Evolutionary conservation across 2,329 filamentous ascomycete species (phyloP).

Genomic region (Blastomyces gilchristii): DNA sequence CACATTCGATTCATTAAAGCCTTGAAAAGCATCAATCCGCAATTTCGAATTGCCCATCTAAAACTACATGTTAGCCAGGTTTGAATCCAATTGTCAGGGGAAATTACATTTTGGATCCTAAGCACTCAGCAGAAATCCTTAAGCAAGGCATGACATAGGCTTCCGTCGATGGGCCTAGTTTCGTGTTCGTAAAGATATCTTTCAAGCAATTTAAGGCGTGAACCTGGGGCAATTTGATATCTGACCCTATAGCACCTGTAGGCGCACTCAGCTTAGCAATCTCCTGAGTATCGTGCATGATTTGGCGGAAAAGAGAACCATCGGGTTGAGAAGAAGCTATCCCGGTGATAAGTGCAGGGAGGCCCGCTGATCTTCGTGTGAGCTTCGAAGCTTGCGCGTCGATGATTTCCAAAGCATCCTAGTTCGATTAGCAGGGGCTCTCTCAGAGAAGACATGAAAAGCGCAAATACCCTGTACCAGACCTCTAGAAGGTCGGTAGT

Average conservation of each 20-base stretch:
- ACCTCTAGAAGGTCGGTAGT: conserved; percentile 44
- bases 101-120: conserved; percentile 64
- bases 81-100: neutral
- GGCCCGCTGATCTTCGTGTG: conserved; percentile 81
- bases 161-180: conserved; percentile 62
- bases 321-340: conserved; percentile 56
- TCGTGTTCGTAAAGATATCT: conserved; percentile 78
- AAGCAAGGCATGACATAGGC: conserved; percentile 62
- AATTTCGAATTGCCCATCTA: conserved; percentile 91
- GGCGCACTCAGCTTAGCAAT: conserved; percentile 23
- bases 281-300: conserved; percentile 32
- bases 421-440: conserved; percentile 15
- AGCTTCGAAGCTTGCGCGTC: conserved; percentile 64
- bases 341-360: conserved; percentile 76
- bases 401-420: conserved; percentile 55
- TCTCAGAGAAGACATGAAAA: conserved; percentile 5
- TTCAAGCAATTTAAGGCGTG: conserved; percentile 91
- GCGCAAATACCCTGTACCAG: conserved; percentile 58
- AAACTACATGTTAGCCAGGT: neutral
- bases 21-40: conserved; percentile 76
- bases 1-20: conserved; percentile 63
- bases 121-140: conserved; percentile 65
- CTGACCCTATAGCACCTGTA: conserved; percentile 23
- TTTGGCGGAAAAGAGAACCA: conserved; percentile 34
- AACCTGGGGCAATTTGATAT: conserved; percentile 66